Conservation (phyloP, 148 eudicot genomes). For the Camellia japonica region DNA sequence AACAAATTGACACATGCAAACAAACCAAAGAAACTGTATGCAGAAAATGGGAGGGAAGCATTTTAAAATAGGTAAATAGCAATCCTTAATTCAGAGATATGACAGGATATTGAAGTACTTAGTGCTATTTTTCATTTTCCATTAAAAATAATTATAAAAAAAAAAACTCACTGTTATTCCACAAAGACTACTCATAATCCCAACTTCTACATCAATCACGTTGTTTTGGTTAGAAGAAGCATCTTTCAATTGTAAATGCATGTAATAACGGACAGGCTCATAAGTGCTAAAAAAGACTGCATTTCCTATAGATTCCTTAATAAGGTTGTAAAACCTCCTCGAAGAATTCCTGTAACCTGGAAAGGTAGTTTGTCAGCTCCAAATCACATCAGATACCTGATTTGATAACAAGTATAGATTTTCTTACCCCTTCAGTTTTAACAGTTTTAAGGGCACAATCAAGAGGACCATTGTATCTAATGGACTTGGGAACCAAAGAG, state of each 20-base stretch:
- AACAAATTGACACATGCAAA: not conserved
- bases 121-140: too few species aligned
- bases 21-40: too few species aligned
- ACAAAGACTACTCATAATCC: slow-evolving; percentile 77
- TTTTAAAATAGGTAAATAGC: not conserved
- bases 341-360: slow-evolving; percentile 79
- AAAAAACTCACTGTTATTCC: slow-evolving; percentile 74
- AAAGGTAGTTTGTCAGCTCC: slow-evolving; percentile 27
- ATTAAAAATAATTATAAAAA: not conserved
- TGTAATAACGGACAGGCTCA: slow-evolving; percentile 62
- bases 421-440: slow-evolving; percentile 76
- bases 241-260: slow-evolving; percentile 58
- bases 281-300: slow-evolving; percentile 79
- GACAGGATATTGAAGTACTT: not conserved
- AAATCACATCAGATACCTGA: slow-evolving; percentile 13
- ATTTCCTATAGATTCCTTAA: slow-evolving; percentile 81
- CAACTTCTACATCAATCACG: slow-evolving; percentile 73
- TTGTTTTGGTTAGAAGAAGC: slow-evolving; percentile 33
- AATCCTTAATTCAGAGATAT: not conserved
- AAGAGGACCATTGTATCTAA: slow-evolving; percentile 58
- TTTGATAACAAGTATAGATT: not conserved
- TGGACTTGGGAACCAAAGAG: slow-evolving; percentile 52
- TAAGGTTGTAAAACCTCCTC: slow-evolving; percentile 84
- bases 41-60: too few species aligned
- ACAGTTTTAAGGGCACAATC: slow-evolving; percentile 78